Conservation (phyloP, 495 filamentous ascomycete species). For the Poronia punctata region DNA sequence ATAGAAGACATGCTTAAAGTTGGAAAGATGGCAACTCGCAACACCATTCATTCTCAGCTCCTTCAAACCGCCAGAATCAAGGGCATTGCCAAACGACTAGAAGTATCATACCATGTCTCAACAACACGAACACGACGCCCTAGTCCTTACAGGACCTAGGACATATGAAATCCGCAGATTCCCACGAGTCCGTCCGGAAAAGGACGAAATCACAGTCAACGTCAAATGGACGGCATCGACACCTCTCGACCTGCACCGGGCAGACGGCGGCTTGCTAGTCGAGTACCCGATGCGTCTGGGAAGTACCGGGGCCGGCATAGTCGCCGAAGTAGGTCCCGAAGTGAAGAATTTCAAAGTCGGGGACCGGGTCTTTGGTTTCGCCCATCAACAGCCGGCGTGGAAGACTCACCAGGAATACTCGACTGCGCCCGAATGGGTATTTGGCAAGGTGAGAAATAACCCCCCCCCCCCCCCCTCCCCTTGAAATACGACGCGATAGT, state of each 20-base stretch:
- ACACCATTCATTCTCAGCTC: not conserved
- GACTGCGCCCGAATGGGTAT: constrained; percentile 26
- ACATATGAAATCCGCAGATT: constrained; percentile 27
- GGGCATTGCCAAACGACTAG: not conserved
- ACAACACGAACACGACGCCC: constrained; percentile 29
- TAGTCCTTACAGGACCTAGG: constrained; percentile 30
- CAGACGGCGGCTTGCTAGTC: constrained; percentile 42
- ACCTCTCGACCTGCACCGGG: constrained; percentile 49
- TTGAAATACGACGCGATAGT: not conserved
- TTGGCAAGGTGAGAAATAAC: constrained; percentile 22
- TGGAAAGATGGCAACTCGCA: constrained; percentile 3
- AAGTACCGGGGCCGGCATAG: constrained; percentile 34
- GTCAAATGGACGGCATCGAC: constrained; percentile 46
- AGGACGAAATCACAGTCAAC: constrained; percentile 32
- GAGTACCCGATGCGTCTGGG: constrained; percentile 32
- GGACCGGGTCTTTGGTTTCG: constrained; percentile 45
- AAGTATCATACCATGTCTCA: not conserved
- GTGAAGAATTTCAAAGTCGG: constrained; percentile 33
- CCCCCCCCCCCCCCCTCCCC: not conserved
- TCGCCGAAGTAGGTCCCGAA: constrained; percentile 35
- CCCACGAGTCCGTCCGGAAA: constrained; percentile 32
- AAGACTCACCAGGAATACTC: constrained; percentile 42
- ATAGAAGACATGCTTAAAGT: no score
- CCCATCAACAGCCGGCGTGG: constrained; percentile 26
- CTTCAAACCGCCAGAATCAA: no score